Conservation (phyloP, 2,329 filamentous ascomycete species). For the Aspergillus tubingensis region DNA sequence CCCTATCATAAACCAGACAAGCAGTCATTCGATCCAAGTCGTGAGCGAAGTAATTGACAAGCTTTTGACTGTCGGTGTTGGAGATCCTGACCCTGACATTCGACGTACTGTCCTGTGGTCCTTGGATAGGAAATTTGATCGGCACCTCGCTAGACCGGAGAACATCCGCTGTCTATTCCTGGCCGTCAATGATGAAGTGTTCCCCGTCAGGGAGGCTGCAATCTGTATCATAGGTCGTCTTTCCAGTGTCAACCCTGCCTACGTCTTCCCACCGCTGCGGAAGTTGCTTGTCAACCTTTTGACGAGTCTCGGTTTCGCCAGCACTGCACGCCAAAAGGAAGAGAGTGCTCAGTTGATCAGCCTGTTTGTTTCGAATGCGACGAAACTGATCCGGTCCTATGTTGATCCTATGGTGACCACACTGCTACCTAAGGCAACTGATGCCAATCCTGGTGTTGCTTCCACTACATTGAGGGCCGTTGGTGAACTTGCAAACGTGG, state of each 20-base stretch:
- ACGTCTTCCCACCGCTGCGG: constrained; percentile 91
- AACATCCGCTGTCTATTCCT: constrained; percentile 96
- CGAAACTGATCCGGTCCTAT: constrained; percentile 90
- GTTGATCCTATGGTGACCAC: constrained; percentile 96
- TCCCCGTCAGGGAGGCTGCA: constrained; percentile 87
- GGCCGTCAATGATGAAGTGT: constrained; percentile 92
- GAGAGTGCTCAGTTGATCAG: constrained; percentile 93
- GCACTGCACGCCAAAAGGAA: constrained; percentile 90
- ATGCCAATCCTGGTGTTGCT: constrained; percentile 82
- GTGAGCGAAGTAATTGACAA: constrained; percentile 98
- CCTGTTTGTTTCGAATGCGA: constrained; percentile 88
- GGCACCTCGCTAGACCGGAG: constrained; percentile 94
- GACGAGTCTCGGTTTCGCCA: constrained; percentile 94
- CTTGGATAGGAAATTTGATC: constrained; percentile 90
- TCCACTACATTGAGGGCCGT: constrained; percentile 94
- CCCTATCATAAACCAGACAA: constrained; percentile 96
- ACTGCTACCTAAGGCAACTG: constrained; percentile 87
- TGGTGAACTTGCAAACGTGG: constrained; percentile 89
- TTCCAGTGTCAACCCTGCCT: constrained; percentile 88
- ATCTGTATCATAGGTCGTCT: constrained; percentile 95
- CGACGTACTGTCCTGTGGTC: constrained; percentile 84
- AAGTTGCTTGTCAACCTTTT: constrained; percentile 95
- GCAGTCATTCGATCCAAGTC: constrained; percentile 93
- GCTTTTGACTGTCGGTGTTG: constrained; percentile 89
- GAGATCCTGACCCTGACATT: constrained; percentile 86